Conservation (phyloP, 2,329 filamentous ascomycete species). For the Emergomyces orientalis region DNA sequence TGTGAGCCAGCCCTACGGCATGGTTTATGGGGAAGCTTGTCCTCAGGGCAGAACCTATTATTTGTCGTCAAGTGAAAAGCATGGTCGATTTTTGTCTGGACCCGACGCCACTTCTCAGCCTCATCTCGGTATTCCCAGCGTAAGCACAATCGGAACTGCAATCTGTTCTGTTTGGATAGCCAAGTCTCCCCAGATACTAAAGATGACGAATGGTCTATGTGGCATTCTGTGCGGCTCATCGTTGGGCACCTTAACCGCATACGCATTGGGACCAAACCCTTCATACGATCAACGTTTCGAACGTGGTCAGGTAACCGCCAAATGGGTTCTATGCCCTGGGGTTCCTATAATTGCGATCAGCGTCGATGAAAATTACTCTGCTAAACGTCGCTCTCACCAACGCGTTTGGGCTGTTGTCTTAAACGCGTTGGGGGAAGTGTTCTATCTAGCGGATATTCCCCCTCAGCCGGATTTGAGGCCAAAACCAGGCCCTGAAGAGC, state of each 20-base stretch:
- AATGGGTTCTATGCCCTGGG: slow-evolving; percentile 84
- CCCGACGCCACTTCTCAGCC: slow-evolving; percentile 53
- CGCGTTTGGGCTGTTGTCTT: slow-evolving; percentile 87
- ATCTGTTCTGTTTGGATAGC: slow-evolving; percentile 82
- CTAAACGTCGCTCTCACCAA: slow-evolving; percentile 56
- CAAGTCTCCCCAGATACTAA: slow-evolving; percentile 64
- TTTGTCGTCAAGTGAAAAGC: slow-evolving; percentile 62
- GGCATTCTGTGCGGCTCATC: slow-evolving; percentile 79
- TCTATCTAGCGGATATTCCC: slow-evolving; percentile 67
- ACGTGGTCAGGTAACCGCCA: slow-evolving; percentile 71
- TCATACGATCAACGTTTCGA: slow-evolving; percentile 54
- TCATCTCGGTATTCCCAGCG: slow-evolving; percentile 64
- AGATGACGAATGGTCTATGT: slow-evolving; percentile 64
- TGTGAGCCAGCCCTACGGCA: slow-evolving; percentile 73
- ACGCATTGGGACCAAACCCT: slow-evolving; percentile 58
- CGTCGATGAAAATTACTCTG: slow-evolving; percentile 73
- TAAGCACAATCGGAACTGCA: slow-evolving; percentile 60
- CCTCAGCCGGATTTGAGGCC: slow-evolving; percentile 43
- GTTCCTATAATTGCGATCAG: slow-evolving; percentile 80
- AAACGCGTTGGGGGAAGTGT: slow-evolving; percentile 88
- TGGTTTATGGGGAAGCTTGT: slow-evolving; percentile 76
- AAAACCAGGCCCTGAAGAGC: slow-evolving; percentile 42
- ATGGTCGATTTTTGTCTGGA: slow-evolving; percentile 62
- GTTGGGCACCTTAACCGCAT: slow-evolving; percentile 70
- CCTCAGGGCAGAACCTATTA: slow-evolving; percentile 75